A percentile compares a stretch with the other conserved stretches of the same genome.
Evolutionary conservation across 108 stramenopile genomes (phyloP).

Genomic region (Hondaea fermentalgiana): DNA sequence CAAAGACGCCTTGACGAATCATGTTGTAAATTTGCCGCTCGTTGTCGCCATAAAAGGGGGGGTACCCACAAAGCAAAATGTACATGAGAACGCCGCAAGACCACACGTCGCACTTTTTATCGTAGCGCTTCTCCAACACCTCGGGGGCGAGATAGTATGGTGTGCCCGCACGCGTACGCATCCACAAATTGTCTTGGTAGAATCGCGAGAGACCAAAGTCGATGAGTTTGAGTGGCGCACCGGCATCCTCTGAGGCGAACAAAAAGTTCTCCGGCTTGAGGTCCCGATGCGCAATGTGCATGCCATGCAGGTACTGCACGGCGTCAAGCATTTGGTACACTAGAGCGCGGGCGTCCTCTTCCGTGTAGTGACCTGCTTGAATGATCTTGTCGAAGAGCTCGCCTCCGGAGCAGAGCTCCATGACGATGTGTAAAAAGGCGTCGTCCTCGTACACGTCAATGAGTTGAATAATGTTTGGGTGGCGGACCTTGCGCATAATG

Average conservation of each 20-base stretch:
- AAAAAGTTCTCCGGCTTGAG: conserved; percentile 83
- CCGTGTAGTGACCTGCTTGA: conserved; percentile 36
- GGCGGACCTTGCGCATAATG: conserved; percentile 38
- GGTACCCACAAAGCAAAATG: conserved; percentile 50
- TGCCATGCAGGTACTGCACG: conserved; percentile 68
- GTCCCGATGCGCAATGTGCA: conserved; percentile 76
- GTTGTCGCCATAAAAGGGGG: conserved; percentile 50
- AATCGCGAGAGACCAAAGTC: conserved; percentile 74
- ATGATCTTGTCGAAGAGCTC: conserved; percentile 50
- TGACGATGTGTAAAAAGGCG: conserved; percentile 71
- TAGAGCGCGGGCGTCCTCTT: conserved; percentile 30
- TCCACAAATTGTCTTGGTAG: not conserved
- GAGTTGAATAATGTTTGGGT: conserved; percentile 78
- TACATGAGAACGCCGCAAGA: conserved; percentile 54
- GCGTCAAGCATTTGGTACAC: conserved; percentile 56
- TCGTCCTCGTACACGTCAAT: conserved; percentile 77
- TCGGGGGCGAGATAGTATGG: conserved; percentile 55
- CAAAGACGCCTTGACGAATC: conserved; percentile 16
- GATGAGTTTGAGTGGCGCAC: conserved; percentile 67
- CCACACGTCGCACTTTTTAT: conserved; percentile 53
- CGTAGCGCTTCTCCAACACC: conserved; percentile 44
- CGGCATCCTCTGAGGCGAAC: conserved; percentile 45
- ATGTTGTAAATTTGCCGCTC: conserved; percentile 29
- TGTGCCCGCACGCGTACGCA: conserved; percentile 43
- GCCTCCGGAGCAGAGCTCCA: conserved; percentile 64